These are phyloP conservation scores for Schizosaccharomyces lindneri DNA, from an alignment of 805 yeast genomes.

Conservation along the genomic window DNA sequence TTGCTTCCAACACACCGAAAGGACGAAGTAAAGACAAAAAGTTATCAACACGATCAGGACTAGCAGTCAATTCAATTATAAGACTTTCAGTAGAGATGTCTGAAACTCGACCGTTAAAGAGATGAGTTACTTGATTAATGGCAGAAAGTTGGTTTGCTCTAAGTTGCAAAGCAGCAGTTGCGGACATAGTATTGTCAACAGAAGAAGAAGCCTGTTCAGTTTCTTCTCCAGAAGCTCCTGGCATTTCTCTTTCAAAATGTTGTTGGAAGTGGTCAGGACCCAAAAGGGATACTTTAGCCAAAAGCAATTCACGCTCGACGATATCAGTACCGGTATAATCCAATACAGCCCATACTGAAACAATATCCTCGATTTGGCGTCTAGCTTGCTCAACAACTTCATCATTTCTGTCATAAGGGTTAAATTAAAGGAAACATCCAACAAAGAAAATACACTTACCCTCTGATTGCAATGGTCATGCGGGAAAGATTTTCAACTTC, in stretches of 20 bases:
- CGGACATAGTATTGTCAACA: slow-evolving; percentile 13
- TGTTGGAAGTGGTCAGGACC: slow-evolving; percentile 84
- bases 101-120: slow-evolving; percentile 81
- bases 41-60: slow-evolving; percentile 69
- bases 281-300: slow-evolving; percentile 74
- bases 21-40: slow-evolving; percentile 80
- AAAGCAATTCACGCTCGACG: slow-evolving; percentile 68
- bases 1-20: slow-evolving; percentile 85
- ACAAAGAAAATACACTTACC: slow-evolving; percentile 22
- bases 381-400: slow-evolving; percentile 95
- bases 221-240: slow-evolving; percentile 11
- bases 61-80: slow-evolving; percentile 80
- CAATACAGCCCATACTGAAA: slow-evolving; percentile 92
- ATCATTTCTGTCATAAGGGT: slow-evolving; percentile 17
- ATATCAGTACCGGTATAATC: slow-evolving; percentile 80
- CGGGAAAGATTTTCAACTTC: slow-evolving; percentile 86
- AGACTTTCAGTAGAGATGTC: slow-evolving; percentile 86
- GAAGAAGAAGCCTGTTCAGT: slow-evolving; percentile 12
- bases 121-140: slow-evolving; percentile 50
- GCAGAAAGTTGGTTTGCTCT: slow-evolving; percentile 75
- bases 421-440: background rate
- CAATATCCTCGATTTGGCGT: slow-evolving; percentile 91
- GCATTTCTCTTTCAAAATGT: slow-evolving; percentile 11
- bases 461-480: slow-evolving; percentile 86
- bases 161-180: slow-evolving; percentile 49